Percentiles rank a stretch among this genome's conserved stretches.
phyloP scores from a whole-genome alignment of 257 asterid species.

The Fraxinus cuspidata region DNA sequence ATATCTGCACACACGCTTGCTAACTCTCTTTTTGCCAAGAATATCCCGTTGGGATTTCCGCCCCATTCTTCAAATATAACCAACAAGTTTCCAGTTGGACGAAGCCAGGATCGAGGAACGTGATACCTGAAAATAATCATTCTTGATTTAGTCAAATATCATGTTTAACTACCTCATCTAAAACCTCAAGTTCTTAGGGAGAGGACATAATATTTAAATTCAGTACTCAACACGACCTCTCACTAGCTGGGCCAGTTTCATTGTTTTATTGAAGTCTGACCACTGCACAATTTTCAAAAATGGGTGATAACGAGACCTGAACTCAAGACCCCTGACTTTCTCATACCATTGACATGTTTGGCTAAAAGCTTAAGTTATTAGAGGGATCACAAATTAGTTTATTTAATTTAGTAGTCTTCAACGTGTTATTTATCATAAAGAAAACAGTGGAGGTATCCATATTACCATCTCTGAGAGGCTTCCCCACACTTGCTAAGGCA shows the following conservation, averaged over 20 bases:
- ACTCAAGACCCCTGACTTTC: background rate
- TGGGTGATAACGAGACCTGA: background rate
- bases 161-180: background rate
- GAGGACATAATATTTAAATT: background rate
- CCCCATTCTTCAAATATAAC: slow-evolving; percentile 94
- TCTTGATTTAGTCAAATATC: slow-evolving; percentile 15
- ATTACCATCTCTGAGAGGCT: slow-evolving; percentile 91
- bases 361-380: background rate
- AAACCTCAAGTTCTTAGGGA: background rate
- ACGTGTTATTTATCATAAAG: background rate
- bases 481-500: slow-evolving; percentile 81
- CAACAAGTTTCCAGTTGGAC: slow-evolving; percentile 69
- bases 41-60: slow-evolving; percentile 74
- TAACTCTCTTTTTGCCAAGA: slow-evolving; percentile 68
- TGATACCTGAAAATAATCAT: slow-evolving; percentile 65
- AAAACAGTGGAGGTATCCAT: background rate
- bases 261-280: background rate
- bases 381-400: background rate
- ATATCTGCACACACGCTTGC: slow-evolving; percentile 80
- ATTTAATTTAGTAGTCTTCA: too few relatives aligned
- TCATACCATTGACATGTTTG: background rate
- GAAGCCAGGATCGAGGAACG: slow-evolving; percentile 90
- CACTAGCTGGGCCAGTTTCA: background rate
- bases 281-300: background rate
- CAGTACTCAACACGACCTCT: background rate